Evolutionary conservation across 2,329 filamentous ascomycete species (phyloP).

Genomic region (Arthroderma sp.): DNA sequence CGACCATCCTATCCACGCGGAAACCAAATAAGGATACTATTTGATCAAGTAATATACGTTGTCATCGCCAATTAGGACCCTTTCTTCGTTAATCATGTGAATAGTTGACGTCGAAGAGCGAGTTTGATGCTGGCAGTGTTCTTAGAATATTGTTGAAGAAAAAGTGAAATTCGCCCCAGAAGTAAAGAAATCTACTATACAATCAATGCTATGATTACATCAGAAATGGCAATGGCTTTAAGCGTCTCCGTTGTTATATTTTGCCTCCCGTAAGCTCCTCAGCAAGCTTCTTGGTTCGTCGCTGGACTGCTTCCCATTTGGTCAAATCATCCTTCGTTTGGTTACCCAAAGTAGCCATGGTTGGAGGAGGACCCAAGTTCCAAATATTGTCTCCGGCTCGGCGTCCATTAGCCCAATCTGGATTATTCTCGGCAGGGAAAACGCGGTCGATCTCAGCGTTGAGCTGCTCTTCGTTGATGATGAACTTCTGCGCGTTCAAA

Average conservation of each 20-base stretch:
- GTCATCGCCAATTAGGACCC: not conserved
- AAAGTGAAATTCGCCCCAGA: not conserved
- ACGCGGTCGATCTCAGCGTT: constrained; percentile 58
- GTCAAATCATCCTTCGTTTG: constrained; percentile 23
- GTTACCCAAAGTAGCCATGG: constrained; percentile 23
- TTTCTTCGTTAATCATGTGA: not conserved
- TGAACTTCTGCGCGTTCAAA: constrained; percentile 76
- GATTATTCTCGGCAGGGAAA: constrained; percentile 53
- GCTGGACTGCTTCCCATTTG: constrained; percentile 38
- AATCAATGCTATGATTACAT: constrained; percentile 3
- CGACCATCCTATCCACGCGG: constrained; percentile 24
- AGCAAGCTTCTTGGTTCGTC: constrained; percentile 51
- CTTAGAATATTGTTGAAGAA: not conserved
- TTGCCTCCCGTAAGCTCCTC: constrained; percentile 58
- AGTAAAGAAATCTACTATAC: constrained; percentile 2
- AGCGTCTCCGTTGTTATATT: constrained; percentile 7
- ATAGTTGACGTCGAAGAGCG: not conserved
- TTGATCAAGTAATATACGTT: not conserved
- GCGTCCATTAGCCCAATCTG: constrained; percentile 33
- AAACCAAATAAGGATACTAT: constrained; percentile 8
- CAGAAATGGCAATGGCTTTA: not conserved
- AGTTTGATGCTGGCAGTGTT: not conserved
- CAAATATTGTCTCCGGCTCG: constrained; percentile 39
- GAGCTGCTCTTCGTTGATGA: constrained; percentile 68
- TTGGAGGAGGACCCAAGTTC: constrained; percentile 38